Evolutionary conservation across 2,329 filamentous ascomycete genomes (phyloP).

Genomic region (Sarocladiaceae sp.): DNA sequence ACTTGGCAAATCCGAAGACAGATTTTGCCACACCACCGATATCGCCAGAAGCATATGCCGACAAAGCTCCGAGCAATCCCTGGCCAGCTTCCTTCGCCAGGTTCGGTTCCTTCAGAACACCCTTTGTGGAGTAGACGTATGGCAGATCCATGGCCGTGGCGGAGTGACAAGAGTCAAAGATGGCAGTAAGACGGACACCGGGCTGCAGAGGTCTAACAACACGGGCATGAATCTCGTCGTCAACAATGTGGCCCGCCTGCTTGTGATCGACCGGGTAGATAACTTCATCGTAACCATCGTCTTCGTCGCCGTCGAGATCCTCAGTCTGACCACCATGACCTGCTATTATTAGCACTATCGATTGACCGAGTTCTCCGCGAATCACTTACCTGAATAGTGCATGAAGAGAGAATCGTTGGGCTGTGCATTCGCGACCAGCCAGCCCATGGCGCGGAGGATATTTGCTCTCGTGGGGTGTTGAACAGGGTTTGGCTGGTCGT

Average conservation of each 20-base stretch:
- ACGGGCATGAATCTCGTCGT: slow-evolving; percentile 73
- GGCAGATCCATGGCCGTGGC: slow-evolving; percentile 73
- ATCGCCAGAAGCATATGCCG: slow-evolving; percentile 79
- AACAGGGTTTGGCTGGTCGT: slow-evolving; percentile 67
- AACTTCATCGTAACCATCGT: slow-evolving; percentile 73
- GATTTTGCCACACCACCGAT: slow-evolving; percentile 74
- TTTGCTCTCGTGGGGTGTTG: slow-evolving; percentile 73
- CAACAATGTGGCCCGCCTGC: slow-evolving; percentile 66
- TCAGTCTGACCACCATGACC: slow-evolving; percentile 74
- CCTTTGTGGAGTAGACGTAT: slow-evolving; percentile 77
- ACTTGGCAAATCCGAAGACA: slow-evolving; percentile 83
- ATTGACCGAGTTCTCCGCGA: not conserved
- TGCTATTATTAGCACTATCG: slow-evolving; percentile 20
- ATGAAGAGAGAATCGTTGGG: slow-evolving; percentile 76
- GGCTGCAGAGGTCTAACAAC: slow-evolving; percentile 74
- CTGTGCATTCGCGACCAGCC: slow-evolving; percentile 66
- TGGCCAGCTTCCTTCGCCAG: slow-evolving; percentile 74
- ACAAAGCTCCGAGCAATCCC: slow-evolving; percentile 68
- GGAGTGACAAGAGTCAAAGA: slow-evolving; percentile 79
- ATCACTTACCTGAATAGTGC: slow-evolving; percentile 62
- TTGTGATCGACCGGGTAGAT: slow-evolving; percentile 76
- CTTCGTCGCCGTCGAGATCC: slow-evolving; percentile 70
- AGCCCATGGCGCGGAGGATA: slow-evolving; percentile 70
- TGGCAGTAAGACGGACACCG: slow-evolving; percentile 80
- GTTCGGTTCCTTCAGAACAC: slow-evolving; percentile 76